Evolutionary conservation across 2,329 filamentous ascomycete genomes (phyloP).

Genomic region (Xylariaceae sp.): DNA sequence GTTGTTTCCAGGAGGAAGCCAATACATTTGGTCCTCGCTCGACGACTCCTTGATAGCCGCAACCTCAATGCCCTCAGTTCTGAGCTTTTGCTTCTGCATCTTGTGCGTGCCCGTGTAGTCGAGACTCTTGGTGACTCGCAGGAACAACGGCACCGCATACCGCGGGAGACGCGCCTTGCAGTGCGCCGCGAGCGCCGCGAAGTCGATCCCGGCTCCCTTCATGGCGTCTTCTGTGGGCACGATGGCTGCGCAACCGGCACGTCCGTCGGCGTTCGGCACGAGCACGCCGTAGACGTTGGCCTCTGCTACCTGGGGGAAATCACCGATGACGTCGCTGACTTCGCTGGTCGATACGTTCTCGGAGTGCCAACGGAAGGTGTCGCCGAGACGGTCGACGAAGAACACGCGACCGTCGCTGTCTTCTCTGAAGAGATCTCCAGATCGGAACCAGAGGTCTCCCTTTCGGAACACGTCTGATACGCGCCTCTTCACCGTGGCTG

Average conservation of each 20-base stretch:
- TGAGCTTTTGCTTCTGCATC: slow-evolving; percentile 39
- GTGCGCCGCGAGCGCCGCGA: slow-evolving; percentile 34
- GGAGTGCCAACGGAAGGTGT: slow-evolving; percentile 64
- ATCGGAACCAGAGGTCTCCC: slow-evolving; percentile 64
- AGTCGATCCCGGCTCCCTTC: slow-evolving; percentile 29
- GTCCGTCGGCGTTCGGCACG: slow-evolving; percentile 40
- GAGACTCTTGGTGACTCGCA: slow-evolving; percentile 35
- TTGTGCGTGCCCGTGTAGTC: slow-evolving; percentile 44
- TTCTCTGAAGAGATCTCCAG: slow-evolving; percentile 59
- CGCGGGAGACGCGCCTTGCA: slow-evolving; percentile 36
- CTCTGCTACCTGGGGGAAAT: slow-evolving; percentile 37
- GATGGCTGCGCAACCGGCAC: slow-evolving; percentile 39
- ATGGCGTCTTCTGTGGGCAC: slow-evolving; percentile 33
- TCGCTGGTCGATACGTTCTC: slow-evolving; percentile 44
- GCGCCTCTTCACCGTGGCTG: slow-evolving; percentile 61
- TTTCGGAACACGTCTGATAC: slow-evolving; percentile 57
- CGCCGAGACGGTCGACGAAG: slow-evolving; percentile 64
- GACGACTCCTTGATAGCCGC: slow-evolving; percentile 32
- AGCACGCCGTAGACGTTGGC: slow-evolving; percentile 41
- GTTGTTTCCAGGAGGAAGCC: slow-evolving; percentile 33
- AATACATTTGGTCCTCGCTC: slow-evolving; percentile 34
- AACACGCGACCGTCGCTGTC: slow-evolving; percentile 59
- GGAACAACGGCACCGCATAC: slow-evolving; percentile 42
- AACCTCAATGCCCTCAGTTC: slow-evolving; percentile 39
- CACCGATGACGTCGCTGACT: slow-evolving; percentile 38